Evolutionary conservation across 1,284 basidiomycete genomes (phyloP), one percentile per base, ranked within the genome.

Genomic region (Afroboletus lepidellus): DNA sequence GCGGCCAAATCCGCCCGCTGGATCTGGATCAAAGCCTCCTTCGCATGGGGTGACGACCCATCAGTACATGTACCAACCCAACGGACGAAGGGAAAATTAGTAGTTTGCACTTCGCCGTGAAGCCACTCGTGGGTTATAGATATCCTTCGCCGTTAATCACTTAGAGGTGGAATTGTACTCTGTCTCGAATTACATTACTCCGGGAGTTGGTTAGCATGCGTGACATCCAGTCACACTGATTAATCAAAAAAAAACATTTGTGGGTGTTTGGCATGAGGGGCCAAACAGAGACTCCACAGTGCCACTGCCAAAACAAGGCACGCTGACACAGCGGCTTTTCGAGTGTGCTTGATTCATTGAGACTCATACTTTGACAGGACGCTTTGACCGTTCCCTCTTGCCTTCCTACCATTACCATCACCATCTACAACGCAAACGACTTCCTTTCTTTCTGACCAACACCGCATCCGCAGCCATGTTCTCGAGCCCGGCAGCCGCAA

Each of bases 401-500:
- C 43, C 53, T 45, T 55, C 32, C 27, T 49, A 54, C 62, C 39
- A 53, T 9, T 55, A 58, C 48, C 41, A 58, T 46, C 44, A 48
- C n/a, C 39, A 29, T 16, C 39, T 29, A 37, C 4, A 24, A 21
- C 43, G 16, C 29, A 4, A 38, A 41, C 38, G 13, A 34, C 23
- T 46, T 39, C 12, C 38, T 8, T 44, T 36, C 16, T 25, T 45
- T 34, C 33, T 5, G 6, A 30, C 50, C 27, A 43, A 20, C 5
- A 30, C 39, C 38, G 9, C 38, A 54, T 30, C 32, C 18, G 21
- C 34, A 50, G 27, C 56, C 44, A 79, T 83, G 77, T 80, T 80
- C 66, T 82, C 83, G 42, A 79, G 74, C 55, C 72, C 77, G 45
- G 71, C 73, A 21, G 72, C 79, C 9, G 72, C 79, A 12, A 73